Base-by-base conservation (phyloP, 768 basidiomycete genomes). In the Podaxis sp. region DNA sequence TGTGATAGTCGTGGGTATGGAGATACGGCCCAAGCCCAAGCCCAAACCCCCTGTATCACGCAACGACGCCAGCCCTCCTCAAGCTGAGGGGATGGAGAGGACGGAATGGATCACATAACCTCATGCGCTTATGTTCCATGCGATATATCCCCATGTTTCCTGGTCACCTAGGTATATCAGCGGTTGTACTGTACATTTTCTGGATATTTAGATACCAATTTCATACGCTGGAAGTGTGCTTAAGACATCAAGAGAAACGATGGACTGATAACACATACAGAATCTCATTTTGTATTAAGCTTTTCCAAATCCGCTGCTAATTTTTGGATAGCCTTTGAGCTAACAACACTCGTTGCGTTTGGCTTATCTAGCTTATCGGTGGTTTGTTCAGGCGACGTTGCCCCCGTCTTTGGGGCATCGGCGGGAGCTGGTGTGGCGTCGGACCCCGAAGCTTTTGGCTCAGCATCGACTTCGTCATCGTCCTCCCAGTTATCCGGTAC, bases 401-500 rank as follows among this genome's bases (percentile, higher is more conserved):
- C 59, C 60, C 58, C 64, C 66, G 52, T 68, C 65, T 64, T 70
- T 67, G 57, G 66, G 66, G 67, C 24, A 51, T 62, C 36, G 12
- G 63, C 61, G 22, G 64, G 48, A 2, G 66, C 55, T 30, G 65
- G 33, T 53, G 71, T 68, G 57, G 64, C 65, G 53, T 69, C 72
- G 60, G 70, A 65, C 40, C 73, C 69, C 64, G 71, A 68, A 63
- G 61, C 65, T 30, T 71, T 62, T 59, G 74, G 64, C 19, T 67
- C 59, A 28, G 72, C 66, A 7, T 67, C 66, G 2, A 62, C 80
- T 3, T 85, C 87, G 11, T 87, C 88, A 6, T 90, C 89, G 54
- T 89, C 89, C 42, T 92, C 92, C 86, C 92, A 94, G 63, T 81
- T 85, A 65, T 93, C 90, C 61, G 83, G 86, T n/a, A 93, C 87